Conservation (phyloP, 208 protist genomes). For the Leishmania braziliensis region DNA sequence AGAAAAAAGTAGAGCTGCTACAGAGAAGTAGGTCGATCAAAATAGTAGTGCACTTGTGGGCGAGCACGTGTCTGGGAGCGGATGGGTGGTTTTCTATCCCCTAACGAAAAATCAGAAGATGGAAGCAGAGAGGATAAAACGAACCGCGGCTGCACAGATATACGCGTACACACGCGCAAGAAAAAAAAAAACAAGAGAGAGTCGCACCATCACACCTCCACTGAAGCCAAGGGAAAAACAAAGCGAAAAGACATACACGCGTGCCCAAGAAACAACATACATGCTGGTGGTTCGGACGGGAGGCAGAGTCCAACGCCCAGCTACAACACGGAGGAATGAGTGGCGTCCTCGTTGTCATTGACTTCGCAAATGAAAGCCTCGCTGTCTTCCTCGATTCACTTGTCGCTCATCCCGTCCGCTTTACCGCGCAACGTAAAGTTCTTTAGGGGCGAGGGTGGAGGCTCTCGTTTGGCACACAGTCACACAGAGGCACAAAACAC, state of each 20-base stretch:
- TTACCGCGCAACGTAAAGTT: neutral
- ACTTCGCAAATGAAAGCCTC: neutral
- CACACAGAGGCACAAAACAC: neutral
- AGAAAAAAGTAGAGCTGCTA: neutral
- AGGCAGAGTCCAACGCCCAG: neutral
- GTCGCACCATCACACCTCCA: neutral
- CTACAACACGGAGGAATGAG: neutral
- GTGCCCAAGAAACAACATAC: neutral
- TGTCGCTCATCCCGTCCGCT: neutral
- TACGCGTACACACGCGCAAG: neutral
- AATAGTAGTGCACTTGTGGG: neutral
- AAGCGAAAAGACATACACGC: neutral
- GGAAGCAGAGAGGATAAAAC: constrained; percentile 1
- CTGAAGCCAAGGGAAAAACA: neutral
- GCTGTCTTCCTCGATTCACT: neutral
- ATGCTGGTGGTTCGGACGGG: neutral
- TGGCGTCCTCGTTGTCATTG: neutral
- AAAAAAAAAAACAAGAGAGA: constrained; percentile 4
- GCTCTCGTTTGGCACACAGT: neutral
- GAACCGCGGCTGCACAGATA: neutral
- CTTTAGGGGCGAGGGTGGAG: no score
- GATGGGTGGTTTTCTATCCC: neutral
- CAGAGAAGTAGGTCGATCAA: neutral
- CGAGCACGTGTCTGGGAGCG: neutral
- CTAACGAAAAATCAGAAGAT: constrained; percentile 13